Evolutionary conservation across 192 early-diverging fungal genomes (phyloP).

Genomic region (Coemansia sp.): DNA sequence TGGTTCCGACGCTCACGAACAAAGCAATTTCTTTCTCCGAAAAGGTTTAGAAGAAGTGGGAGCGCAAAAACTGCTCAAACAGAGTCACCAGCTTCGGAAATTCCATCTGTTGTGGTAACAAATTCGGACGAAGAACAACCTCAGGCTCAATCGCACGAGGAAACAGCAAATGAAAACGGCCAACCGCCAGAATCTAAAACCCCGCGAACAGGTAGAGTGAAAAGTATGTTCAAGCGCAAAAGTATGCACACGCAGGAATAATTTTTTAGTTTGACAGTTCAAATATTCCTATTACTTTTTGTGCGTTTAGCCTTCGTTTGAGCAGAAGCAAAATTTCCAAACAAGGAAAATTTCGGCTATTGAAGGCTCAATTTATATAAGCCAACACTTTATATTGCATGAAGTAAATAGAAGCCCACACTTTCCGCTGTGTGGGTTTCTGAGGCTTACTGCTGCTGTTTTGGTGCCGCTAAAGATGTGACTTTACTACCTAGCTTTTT

Average conservation of each 20-base stretch:
- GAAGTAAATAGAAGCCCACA: too few relatives aligned
- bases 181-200: background rate
- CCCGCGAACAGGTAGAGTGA: conserved; percentile 16
- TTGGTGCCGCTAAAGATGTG: too few relatives aligned
- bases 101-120: background rate
- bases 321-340: too few relatives aligned
- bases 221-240: conserved; percentile 35
- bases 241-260: conserved; percentile 5
- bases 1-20: background rate
- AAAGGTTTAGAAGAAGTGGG: background rate
- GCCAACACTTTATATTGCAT: too few relatives aligned
- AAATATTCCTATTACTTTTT: too few relatives aligned
- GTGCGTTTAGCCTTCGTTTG: too few relatives aligned
- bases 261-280: background rate
- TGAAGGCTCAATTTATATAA: too few relatives aligned
- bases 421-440: too few relatives aligned
- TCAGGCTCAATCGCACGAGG: background rate
- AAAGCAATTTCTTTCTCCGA: conserved; percentile 1
- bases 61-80: background rate
- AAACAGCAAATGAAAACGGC: background rate
- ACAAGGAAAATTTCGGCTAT: too few relatives aligned
- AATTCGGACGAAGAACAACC: conserved; percentile 2
- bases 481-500: too few relatives aligned
- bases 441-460: too few relatives aligned
- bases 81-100: background rate